These are phyloP conservation scores for Talaromyces thailandensis DNA, from an alignment of 495 filamentous ascomycete genomes.

Conservation along the genomic window DNA sequence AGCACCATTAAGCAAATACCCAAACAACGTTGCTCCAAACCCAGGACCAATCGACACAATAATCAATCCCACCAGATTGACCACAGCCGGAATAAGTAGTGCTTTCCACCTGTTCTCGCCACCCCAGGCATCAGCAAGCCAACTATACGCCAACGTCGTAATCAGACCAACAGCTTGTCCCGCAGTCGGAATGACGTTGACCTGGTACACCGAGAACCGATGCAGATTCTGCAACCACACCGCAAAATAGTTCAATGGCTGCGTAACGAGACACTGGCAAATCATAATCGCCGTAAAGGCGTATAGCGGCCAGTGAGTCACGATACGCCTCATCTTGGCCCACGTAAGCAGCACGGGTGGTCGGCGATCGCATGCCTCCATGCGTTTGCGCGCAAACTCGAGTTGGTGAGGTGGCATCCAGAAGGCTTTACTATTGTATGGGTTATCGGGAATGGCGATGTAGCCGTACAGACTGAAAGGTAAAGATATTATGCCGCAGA, in stretches of 20 bases:
- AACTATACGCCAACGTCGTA: conserved; percentile 6
- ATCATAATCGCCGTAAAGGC: conserved; percentile 4
- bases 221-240: conserved; percentile 5
- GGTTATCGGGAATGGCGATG: conserved; percentile 5
- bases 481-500: conserved; percentile 25
- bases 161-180: neutral
- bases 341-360: neutral
- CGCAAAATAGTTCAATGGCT: conserved; percentile 5
- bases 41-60: conserved; percentile 31
- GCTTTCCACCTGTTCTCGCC: conserved; percentile 1
- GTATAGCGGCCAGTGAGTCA: conserved; percentile 7
- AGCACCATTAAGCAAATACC: conserved; percentile 6
- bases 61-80: conserved; percentile 6
- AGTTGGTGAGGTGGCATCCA: neutral
- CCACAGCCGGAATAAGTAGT: neutral
- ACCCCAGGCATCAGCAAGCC: conserved; percentile 2
- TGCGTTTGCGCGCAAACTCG: neutral
- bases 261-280: conserved; percentile 5
- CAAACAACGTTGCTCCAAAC: conserved; percentile 14
- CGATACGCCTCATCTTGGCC: conserved; percentile 6
- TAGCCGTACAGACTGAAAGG: conserved; percentile 5
- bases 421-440: conserved; percentile 3
- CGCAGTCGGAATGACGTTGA: conserved; percentile 5
- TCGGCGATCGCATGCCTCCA: conserved; percentile 4
- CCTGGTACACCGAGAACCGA: conserved; percentile 6